These are phyloP conservation scores for Aspergillus udagawae DNA, from an alignment of 2,329 filamentous ascomycete genomes.

Conservation along the genomic window DNA sequence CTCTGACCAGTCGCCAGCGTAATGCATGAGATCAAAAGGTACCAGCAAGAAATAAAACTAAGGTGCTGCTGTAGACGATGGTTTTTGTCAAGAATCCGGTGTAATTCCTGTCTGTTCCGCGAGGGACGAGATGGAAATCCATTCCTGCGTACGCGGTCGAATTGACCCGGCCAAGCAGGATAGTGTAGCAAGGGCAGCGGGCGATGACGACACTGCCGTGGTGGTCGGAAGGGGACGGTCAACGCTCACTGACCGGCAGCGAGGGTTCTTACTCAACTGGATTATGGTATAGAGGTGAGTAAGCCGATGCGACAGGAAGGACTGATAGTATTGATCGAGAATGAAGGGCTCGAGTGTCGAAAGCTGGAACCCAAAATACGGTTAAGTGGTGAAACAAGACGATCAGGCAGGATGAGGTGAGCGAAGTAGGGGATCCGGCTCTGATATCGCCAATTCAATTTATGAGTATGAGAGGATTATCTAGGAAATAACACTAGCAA, in stretches of 20 bases:
- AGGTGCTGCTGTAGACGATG: constrained; percentile 43
- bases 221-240: neutral
- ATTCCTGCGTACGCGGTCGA: constrained; percentile 19
- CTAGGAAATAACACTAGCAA: neutral
- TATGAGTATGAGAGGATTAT: neutral
- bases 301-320: neutral
- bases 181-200: neutral
- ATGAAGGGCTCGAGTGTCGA: neutral
- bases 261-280: neutral
- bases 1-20: neutral
- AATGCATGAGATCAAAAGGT: constrained; percentile 15
- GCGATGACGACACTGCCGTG: neutral
- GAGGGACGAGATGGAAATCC: constrained; percentile 43
- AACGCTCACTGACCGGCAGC: neutral
- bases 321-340: neutral
- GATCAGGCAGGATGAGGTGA: neutral
- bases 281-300: neutral
- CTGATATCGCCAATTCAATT: neutral
- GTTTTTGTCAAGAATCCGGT: constrained; percentile 47
- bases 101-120: constrained; percentile 42
- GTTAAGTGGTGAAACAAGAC: neutral
- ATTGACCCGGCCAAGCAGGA: too few species aligned
- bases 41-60: constrained; percentile 45
- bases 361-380: neutral
- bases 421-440: neutral